Base-by-base conservation (phyloP, 768 basidiomycete genomes). In the Suillus placidus region DNA sequence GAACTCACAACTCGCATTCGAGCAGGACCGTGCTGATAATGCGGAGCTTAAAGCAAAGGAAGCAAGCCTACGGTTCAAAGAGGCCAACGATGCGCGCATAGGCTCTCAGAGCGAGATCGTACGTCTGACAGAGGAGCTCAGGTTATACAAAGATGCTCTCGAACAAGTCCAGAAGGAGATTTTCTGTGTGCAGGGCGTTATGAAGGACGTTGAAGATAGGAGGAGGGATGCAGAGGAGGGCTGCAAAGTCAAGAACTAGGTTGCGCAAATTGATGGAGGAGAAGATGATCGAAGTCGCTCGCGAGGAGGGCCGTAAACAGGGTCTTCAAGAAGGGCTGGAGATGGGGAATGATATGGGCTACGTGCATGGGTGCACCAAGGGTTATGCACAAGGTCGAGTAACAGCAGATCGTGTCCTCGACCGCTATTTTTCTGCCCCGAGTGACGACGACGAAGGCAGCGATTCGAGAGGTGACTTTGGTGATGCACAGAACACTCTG, bases 141-240 rank as follows among this genome's bases (percentile, higher is more conserved):
- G 79, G 66, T 73, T 90, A 65, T 92, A 91, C 75, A 90, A 88
- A 70, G 74, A 82, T 43, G 86, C 89, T 64, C 81, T 90, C 14
- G 84, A 88, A 23, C 81, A 82, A 54, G 91, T 90, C 2, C 88
- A 90, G 74, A 80, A 81, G 67, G 90, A 92, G 73, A 88, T 93
- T 60, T 80, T 80, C 67, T 81, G 86, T 40, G 91, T 90, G 1
- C 91, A 92, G 73, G 80, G 83, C 55, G 79, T 90, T 23, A 80
- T 92, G 51, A 80, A 81, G 23, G 76, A 82, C 10, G 80, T 92
- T 7, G 91, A 91, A 67, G 76, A 73, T 30, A 84, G 88, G 71
- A 79, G 88, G 40, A 78, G 82, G 64, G 80, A 85, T 12, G 89
- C 90, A 40, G 90, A 92, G 75, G 84, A 86, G 67, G 84, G 88